Evolutionary conservation across 176 grass and related monocot genomes (phyloP).

Genomic region (Oryza meridionalis): DNA sequence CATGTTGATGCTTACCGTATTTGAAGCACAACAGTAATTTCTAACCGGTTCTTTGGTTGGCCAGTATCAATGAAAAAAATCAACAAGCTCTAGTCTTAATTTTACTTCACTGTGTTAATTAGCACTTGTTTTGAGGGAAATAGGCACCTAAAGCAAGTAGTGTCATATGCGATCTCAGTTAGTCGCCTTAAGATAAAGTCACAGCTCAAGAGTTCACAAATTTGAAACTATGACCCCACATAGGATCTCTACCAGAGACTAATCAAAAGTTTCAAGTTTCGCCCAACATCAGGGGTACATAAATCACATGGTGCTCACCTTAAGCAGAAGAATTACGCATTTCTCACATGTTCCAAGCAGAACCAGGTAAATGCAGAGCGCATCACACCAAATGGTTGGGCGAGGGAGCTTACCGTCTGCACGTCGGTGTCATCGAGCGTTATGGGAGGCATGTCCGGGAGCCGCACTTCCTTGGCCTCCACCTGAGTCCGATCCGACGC

Average conservation of each 20-base stretch:
- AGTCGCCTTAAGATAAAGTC: background rate
- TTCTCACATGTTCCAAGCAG: background rate
- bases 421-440: constrained; percentile 90
- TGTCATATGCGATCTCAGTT: background rate
- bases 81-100: background rate
- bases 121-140: background rate
- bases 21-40: constrained; percentile 11
- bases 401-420: constrained; percentile 61
- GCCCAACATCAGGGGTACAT: background rate
- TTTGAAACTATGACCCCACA: background rate
- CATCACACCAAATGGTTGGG: background rate
- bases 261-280: constrained; percentile 22
- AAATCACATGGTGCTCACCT: background rate
- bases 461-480: constrained; percentile 75
- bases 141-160: background rate
- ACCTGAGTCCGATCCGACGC: constrained; percentile 82
- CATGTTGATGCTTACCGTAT: background rate
- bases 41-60: constrained; percentile 11
- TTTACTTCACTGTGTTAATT: background rate
- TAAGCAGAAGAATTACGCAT: constrained; percentile 15
- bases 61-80: constrained; percentile 11
- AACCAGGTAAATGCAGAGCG: background rate
- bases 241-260: constrained; percentile 21
- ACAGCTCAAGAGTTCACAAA: background rate
- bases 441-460: constrained; percentile 68